Evolutionary conservation across 2,329 filamentous ascomycete species (phyloP).

Genomic region (Xylaria sp.): DNA sequence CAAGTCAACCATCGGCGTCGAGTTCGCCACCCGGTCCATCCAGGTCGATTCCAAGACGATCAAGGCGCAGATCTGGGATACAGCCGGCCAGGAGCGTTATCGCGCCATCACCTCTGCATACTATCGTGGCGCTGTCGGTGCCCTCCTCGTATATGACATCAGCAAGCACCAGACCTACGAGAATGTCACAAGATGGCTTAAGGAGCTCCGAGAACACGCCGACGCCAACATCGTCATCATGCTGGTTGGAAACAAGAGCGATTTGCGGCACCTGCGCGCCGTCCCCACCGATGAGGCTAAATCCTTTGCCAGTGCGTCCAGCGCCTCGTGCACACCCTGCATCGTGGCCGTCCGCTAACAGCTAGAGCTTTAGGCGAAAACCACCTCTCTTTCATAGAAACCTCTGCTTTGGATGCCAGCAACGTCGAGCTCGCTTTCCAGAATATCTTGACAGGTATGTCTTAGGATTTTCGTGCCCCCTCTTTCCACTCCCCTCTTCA

Average conservation of each 20-base stretch:
- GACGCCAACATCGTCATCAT: conserved; percentile 99
- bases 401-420: conserved; percentile 96
- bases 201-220: conserved; percentile 96
- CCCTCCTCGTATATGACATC: conserved; percentile 98
- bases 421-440: conserved; percentile 99
- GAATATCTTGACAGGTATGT: conserved; percentile 95
- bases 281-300: conserved; percentile 98
- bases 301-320: conserved; percentile 85
- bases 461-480: conserved; percentile 5
- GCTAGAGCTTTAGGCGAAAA: conserved; percentile 78
- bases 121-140: conserved; percentile 96
- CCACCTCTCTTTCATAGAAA: conserved; percentile 99
- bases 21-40: conserved; percentile 98
- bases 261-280: conserved; percentile 97
- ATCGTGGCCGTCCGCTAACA: conserved; percentile 43
- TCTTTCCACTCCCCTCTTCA: conserved; percentile 22
- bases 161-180: conserved; percentile 99
- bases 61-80: conserved; percentile 99
- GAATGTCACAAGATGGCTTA: conserved; percentile 98
- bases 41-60: conserved; percentile 99
- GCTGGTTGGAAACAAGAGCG: conserved; percentile 99
- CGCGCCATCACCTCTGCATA: conserved; percentile 99
- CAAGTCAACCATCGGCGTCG: conserved; percentile 99
- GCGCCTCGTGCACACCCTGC: background rate
- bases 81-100: conserved; percentile 97